These are phyloP conservation scores for Aureobasidium pullulans DNA, from an alignment of 2,329 filamentous ascomycete genomes.

Conservation along the genomic window DNA sequence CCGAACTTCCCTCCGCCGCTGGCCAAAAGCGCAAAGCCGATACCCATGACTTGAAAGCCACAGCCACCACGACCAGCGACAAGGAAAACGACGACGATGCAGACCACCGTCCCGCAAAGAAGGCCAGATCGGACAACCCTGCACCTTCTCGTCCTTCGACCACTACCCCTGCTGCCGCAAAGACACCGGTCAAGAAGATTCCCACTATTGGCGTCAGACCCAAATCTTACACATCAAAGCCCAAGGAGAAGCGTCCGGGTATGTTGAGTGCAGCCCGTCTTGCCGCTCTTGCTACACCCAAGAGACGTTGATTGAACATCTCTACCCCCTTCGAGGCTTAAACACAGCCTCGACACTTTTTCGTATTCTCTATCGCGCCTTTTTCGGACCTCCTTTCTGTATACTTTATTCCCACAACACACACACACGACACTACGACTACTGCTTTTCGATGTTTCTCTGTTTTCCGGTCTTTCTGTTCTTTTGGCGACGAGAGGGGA, in stretches of 20 bases:
- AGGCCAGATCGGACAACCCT: conserved; percentile 10
- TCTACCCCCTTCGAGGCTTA: background rate
- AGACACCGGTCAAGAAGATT: conserved; percentile 16
- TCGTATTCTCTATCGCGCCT: background rate
- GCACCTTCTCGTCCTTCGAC: conserved; percentile 17
- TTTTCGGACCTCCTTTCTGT: background rate
- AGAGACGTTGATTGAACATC: conserved; percentile 6
- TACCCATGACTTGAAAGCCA: conserved; percentile 16
- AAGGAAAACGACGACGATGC: conserved; percentile 36
- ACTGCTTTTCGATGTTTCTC: background rate
- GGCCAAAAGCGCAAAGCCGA: conserved; percentile 40
- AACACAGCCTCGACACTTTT: background rate
- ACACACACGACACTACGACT: background rate
- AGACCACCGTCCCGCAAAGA: conserved; percentile 18
- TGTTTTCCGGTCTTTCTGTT: background rate
- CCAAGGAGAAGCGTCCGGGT: conserved; percentile 18
- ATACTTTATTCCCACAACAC: background rate
- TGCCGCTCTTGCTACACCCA: conserved; percentile 14
- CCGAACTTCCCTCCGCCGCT: conserved; percentile 10
- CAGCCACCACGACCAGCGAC: conserved; percentile 17
- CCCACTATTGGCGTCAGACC: conserved; percentile 29
- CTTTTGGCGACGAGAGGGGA: conserved; percentile 25
- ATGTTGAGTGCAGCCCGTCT: conserved; percentile 15
- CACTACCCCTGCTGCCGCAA: conserved; percentile 20
- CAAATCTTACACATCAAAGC: conserved; percentile 24